phyloP scores from a whole-genome alignment of 2,329 filamentous ascomycete genomes.

The Ophiosphaerella herpotricha region DNA sequence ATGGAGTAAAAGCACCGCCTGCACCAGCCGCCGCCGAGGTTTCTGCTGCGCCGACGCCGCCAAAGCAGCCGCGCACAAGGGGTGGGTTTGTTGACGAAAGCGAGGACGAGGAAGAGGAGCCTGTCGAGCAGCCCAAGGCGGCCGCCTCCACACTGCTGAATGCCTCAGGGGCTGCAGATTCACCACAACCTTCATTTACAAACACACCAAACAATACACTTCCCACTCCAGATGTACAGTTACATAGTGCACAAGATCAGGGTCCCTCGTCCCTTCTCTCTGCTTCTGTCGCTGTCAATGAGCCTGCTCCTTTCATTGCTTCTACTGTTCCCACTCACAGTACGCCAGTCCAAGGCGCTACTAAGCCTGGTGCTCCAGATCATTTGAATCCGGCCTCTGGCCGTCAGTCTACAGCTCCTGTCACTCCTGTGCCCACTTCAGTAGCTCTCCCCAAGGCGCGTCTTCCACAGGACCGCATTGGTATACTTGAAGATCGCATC shows the following conservation, averaged over 20 bases:
- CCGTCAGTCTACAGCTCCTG: slow-evolving; percentile 48
- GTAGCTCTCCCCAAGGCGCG: slow-evolving; percentile 54
- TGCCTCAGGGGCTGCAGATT: slow-evolving; percentile 54
- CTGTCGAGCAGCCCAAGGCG: slow-evolving; percentile 53
- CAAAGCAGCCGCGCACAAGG: slow-evolving; percentile 57
- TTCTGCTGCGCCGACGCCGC: slow-evolving; percentile 35
- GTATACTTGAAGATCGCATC: slow-evolving; percentile 86
- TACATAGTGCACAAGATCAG: slow-evolving; percentile 62
- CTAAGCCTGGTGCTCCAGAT: slow-evolving; percentile 39
- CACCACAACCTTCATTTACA: slow-evolving; percentile 60
- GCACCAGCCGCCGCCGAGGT: slow-evolving; percentile 23
- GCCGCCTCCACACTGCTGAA: slow-evolving; percentile 55
- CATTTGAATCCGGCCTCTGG: slow-evolving; percentile 36
- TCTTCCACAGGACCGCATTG: slow-evolving; percentile 73
- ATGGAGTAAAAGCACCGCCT: slow-evolving; percentile 28
- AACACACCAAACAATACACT: slow-evolving; percentile 60
- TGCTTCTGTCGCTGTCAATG: slow-evolving; percentile 47
- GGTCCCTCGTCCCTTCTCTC: slow-evolving; percentile 46
- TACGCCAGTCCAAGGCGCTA: slow-evolving; percentile 43
- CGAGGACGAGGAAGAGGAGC: slow-evolving; percentile 60
- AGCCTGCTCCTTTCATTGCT: slow-evolving; percentile 56
- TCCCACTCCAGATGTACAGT: slow-evolving; percentile 63
- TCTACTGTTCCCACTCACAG: slow-evolving; percentile 54
- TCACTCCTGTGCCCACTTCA: slow-evolving; percentile 34
- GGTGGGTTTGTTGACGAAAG: slow-evolving; percentile 68